Base-by-base conservation (phyloP, 441 rosid species). In the Macaranga tanarius region DNA sequence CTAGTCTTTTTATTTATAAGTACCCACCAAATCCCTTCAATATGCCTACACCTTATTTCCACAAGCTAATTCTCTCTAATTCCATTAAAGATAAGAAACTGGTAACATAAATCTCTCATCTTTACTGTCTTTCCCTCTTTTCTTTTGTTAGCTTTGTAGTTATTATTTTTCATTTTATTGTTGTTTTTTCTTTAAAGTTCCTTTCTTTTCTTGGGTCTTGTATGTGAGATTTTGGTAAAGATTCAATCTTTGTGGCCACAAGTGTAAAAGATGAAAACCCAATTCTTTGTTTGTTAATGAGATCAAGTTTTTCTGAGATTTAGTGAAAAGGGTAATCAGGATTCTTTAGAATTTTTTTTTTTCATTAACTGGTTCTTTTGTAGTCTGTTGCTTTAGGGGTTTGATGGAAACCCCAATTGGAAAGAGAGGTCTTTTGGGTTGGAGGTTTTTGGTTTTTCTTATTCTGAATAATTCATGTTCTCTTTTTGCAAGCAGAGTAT, bases 1-100 rank as follows among this genome's bases (percentile, higher is more conserved):
- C 57, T 5, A 9, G 1, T n/a, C 23, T 48, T 48, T 1, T 12
- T 48, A 48, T 48, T 12, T 48, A 48, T 48, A 48, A 48, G 52
- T 48, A 26, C 25, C 62, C 31, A 19, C 16, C 28, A 62, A n/a
- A 31, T 23, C 70, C 65, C 67, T 34, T 34, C 59, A 75, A 77
- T 78, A 95, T 95, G 99, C 92, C 95, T 60, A 92, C 89, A 76
- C 99, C 99, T 80, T 89, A 81, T 86, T 95, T 95, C 75, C 89
- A 91, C 82, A 95, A 88, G 89, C 76, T 95, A 74, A 91, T 95
- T 79, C 91, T 92, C 76, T 71, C 90, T 68, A 84, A 89, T 67
- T 85, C 97, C 76, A 79, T 92, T 70, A 87, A 85, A 60, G 91
- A 89, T 64, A 88, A 78, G 80, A 90, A 86, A 72, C 86, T 95